A percentile compares a stretch with the other conserved stretches of the same genome.
phyloP scores from a whole-genome alignment of 176 grass and related monocot species.

The Oryza meyeriana region DNA sequence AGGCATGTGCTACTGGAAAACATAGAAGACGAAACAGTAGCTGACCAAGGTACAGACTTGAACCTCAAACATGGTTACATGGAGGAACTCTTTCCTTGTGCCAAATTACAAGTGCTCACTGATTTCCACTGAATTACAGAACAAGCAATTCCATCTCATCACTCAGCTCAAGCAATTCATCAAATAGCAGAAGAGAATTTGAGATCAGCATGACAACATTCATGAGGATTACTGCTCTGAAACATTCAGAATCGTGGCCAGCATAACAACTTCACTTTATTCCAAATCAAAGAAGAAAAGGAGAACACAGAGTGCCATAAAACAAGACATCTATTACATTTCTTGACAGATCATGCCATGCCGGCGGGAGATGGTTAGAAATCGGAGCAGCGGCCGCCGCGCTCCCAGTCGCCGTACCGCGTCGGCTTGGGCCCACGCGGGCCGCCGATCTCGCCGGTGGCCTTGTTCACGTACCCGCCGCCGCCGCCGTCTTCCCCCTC shows the following conservation, averaged over 20 bases:
- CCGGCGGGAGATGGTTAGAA: constrained; percentile 38
- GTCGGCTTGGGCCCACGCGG: constrained; percentile 80
- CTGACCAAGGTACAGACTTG: neutral
- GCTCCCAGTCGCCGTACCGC: constrained; percentile 85
- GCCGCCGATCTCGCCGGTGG: constrained; percentile 67
- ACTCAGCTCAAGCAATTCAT: neutral
- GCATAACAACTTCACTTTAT: neutral
- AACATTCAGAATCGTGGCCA: neutral
- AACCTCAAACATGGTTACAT: neutral
- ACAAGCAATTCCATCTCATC: neutral
- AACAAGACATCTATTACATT: neutral
- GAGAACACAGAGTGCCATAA: neutral
- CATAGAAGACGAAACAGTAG: neutral
- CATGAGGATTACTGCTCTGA: neutral
- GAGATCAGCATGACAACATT: neutral
- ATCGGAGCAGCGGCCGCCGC: constrained; percentile 81
- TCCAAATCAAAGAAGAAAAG: neutral
- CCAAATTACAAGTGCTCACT: neutral
- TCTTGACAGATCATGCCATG: neutral
- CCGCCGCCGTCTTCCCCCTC: constrained; percentile 5
- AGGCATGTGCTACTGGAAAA: neutral
- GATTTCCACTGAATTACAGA: neutral
- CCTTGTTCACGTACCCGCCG: constrained; percentile 52
- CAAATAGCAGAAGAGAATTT: neutral
- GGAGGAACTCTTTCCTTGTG: neutral